These are phyloP conservation scores for Tylopilus sp. DNA, from an alignment of 768 basidiomycete genomes.

Conservation along the genomic window DNA sequence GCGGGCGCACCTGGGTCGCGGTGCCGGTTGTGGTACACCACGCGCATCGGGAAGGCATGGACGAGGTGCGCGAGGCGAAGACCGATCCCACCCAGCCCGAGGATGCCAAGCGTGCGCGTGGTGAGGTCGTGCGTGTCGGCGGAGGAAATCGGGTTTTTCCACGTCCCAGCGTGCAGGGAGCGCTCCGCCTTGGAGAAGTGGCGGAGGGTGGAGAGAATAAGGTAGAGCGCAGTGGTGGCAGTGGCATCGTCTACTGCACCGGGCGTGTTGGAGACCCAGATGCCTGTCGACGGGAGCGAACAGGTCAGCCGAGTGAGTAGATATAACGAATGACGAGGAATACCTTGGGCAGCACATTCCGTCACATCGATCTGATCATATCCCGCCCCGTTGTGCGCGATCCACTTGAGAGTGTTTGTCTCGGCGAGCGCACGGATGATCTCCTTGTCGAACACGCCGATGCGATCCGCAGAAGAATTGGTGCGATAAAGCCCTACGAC, in stretches of 20 bases:
- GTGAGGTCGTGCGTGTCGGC: constrained; percentile 58
- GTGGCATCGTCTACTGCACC: constrained; percentile 89
- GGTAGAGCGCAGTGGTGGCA: constrained; percentile 83
- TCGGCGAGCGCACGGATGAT: constrained; percentile 64
- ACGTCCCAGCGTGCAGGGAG: constrained; percentile 47
- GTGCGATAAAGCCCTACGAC: constrained; percentile 77
- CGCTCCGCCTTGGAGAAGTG: constrained; percentile 67
- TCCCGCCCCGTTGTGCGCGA: constrained; percentile 90
- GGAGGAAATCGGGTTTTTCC: constrained; percentile 56
- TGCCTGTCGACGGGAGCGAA: constrained; percentile 26
- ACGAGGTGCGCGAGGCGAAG: constrained; percentile 65
- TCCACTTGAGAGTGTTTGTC: constrained; percentile 64
- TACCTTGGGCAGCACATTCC: constrained; percentile 70
- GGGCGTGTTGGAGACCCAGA: constrained; percentile 83
- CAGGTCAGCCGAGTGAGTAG: neutral
- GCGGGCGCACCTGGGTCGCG: constrained; percentile 53
- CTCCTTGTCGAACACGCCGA: constrained; percentile 80
- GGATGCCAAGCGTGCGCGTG: constrained; percentile 64
- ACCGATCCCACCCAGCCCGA: constrained; percentile 79
- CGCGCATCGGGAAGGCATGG: constrained; percentile 83
- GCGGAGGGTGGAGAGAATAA: constrained; percentile 74
- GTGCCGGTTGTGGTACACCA: constrained; percentile 75
- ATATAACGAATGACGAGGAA: neutral
- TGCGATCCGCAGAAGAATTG: constrained; percentile 57
- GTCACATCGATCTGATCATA: constrained; percentile 85